Evolutionary conservation across 2,329 filamentous ascomycete species (phyloP).

Genomic region (Epichloe sp.): DNA sequence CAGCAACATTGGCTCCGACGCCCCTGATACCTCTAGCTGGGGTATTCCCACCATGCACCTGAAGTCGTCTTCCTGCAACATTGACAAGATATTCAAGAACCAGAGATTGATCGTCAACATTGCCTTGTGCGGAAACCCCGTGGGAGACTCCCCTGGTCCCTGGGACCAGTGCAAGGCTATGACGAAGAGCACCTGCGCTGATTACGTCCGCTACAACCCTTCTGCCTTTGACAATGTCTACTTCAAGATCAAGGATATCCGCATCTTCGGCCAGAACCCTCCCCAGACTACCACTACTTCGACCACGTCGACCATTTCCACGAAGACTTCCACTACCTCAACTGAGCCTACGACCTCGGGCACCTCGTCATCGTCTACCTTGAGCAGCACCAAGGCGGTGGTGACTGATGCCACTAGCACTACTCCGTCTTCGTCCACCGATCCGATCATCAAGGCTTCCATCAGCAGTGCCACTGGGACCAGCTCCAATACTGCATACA

Average conservation of each 20-base stretch:
- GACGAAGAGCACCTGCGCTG: slow-evolving; percentile 18
- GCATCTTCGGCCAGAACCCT: slow-evolving; percentile 14
- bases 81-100: slow-evolving; percentile 47
- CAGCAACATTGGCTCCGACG: slow-evolving; percentile 21
- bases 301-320: neutral
- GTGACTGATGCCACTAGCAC: neutral
- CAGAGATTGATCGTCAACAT: slow-evolving; percentile 66
- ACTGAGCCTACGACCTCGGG: neutral
- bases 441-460: neutral
- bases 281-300: slow-evolving; percentile 6
- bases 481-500: too few relatives aligned
- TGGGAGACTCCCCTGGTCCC: slow-evolving; percentile 14
- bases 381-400: neutral
- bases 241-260: slow-evolving; percentile 34
- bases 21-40: slow-evolving; percentile 52
- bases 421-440: neutral
- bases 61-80: slow-evolving; percentile 45
- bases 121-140: slow-evolving; percentile 60
- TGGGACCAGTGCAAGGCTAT: slow-evolving; percentile 12
- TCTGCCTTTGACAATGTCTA: slow-evolving; percentile 22
- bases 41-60: slow-evolving; percentile 50
- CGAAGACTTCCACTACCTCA: too few relatives aligned
- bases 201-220: slow-evolving; percentile 25
- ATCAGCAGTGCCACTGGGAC: neutral
- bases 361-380: neutral